Base-by-base conservation (phyloP, 352 stramenopile species). In the Globisporangium spiculum region DNA sequence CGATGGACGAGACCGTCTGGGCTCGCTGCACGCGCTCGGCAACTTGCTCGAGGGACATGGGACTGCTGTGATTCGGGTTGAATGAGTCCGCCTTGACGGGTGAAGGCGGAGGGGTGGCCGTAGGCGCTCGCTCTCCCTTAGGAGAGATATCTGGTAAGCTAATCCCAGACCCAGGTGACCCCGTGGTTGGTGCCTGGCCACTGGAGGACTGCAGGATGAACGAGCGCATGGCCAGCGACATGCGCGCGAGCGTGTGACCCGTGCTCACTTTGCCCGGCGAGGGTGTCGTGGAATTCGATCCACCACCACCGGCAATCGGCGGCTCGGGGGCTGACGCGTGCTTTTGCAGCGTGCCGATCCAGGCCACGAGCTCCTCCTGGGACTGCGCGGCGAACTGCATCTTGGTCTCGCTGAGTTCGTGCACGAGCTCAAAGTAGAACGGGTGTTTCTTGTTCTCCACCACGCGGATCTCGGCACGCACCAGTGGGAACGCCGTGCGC, bases 381-480 rank as follows among this genome's bases (percentile, higher is more conserved):
- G 64, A 86, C 72, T 77, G 81, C 12, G 87, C 87, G 22, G 85
- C 79, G 62, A 94, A 92, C 64, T 91, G 88, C 55, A 89, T 88
- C 52, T 78, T 90, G 20, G 80, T 92, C 55, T 91, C 83, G 48
- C 80, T 92, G 32, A 91, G 88, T 27, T 80, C 75, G 69, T 93
- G 85, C 32, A 79, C 65, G 36, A 94, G 78, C 69, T 94, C 87
- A 69, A 94, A 94, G 81, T 92, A 93, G 66, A 84, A 89, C 50
- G 77, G 82, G 38, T 87, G 83, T 58, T 86, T 86, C 30, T 86
- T 74, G 68, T 93, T 93, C 56, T 89, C 79, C 12, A 84, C 59
- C 2, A 94, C 73, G 22, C 77, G 80, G 24, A 94, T 72, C 38
- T 89, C 77, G 4, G 87, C 81, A 20, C 83, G 79, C 48, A 90